Base-by-base conservation (phyloP, 2,329 filamentous ascomycete genomes). In the Ophiostoma himal-ulmi region DNA sequence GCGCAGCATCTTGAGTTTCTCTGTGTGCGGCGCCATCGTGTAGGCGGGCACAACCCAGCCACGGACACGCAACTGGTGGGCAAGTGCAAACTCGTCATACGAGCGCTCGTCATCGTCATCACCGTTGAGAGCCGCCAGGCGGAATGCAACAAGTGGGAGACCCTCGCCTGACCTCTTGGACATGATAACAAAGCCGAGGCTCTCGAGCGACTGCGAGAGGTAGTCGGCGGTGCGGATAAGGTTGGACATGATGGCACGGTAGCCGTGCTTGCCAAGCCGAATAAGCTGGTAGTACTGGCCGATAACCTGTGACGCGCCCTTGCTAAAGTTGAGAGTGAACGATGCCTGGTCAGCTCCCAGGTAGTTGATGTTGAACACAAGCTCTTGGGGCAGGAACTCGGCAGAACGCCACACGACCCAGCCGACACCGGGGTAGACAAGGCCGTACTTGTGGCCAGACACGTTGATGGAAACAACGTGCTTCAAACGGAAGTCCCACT, bases 321-420 rank as follows among this genome's bases (percentile, higher is more conserved):
- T 96, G 78, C 92, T 96, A 84, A 98, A 98, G 84, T 98, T 98
- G 72, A 98, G 88, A 0, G 94, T 97, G 82, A 97, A 97, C 3
- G 93, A 97, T 1, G 93, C 91, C 79, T 98, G 94, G 78, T 97
- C 93, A 13, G 94, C 94, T 68, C 94, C 94, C 6, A 97, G 90
- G 82, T 98, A 98, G 85, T 97, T 97, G 86, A 98, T 97, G 85
- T 97, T 97, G 87, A 98, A 98, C 76, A 98, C 93, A 30, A 97
- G 89, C 77, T 97, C 94, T 78, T 94, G 86, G 8, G 94, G 94
- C 2, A 97, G 86, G 80, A 85, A 95, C 79, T 95, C 90, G 68
- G 92, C 87, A 54, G 88, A 87, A 67, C 94, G 88, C 93, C 94
- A 97, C 74, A 97, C 84, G 13, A 94, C 89, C 94, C 94, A 98